Base-by-base conservation (phyloP, 345 rosid genomes). In the Melaleuca quinquenervia region DNA sequence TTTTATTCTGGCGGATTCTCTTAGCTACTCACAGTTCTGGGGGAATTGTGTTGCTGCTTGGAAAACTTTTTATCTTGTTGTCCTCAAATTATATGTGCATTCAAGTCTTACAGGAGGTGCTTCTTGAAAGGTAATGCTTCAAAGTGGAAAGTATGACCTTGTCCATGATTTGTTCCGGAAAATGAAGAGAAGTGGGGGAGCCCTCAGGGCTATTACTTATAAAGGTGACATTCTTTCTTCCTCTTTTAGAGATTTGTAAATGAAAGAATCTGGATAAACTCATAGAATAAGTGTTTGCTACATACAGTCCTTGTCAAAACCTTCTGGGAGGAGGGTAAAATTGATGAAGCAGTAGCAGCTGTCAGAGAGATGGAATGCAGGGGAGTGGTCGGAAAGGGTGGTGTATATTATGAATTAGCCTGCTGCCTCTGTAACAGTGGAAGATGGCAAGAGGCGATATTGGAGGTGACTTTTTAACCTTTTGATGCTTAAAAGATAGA, bases 91-190 rank as follows among this genome's bases (percentile, higher is more conserved):
- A 82, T 82, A 74, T 84, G 70, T 90, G 83, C 52, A 90, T 90
- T 85, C 86, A 85, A 93, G 93, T 84, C 95, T 94, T 89, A 94
- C 92, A 87, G 90, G 90, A 86, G 84, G 60, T 94, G 84, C 88
- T 92, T 92, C 88, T 91, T 95, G 85, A 90, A 92, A 96, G 99
- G 98, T 96, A 86, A 96, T 95, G 99, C 90, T 96, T 88, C 91
- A 91, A 89, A 95, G 96, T 88, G 98, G 98, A 29, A 95, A 95
- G 92, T 94, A 95, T 74, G 95, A 93, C 84, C 89, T 91, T 87
- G 99, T 97, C 82, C 90, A 97, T 44, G 91, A 92, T 76, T 92
- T 90, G 86, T 95, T 94, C 84, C 83, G 84, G 89, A 97, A 94
- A 89, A 95, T 97, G 98, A 94, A 92, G 90, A 91, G 87, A 89